Evolutionary conservation across 140 eudicot genomes (phyloP).

Genomic region (Erigeron philadelphicus): DNA sequence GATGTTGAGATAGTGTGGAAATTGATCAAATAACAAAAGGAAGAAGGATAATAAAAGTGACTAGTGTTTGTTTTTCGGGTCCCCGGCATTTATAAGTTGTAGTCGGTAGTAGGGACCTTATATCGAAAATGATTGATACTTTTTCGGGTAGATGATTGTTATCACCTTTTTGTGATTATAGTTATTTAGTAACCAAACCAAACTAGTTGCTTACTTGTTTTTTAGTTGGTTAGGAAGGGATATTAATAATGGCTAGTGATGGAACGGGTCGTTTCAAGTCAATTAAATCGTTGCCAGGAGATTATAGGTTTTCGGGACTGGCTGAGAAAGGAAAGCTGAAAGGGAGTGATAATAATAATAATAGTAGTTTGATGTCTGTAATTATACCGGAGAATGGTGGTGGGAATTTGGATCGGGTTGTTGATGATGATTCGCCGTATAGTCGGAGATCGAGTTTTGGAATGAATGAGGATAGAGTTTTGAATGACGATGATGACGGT

Average conservation of each 20-base stretch:
- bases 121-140: conserved; percentile 37
- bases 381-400: conserved; percentile 45
- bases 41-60: conserved; percentile 16
- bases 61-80: conserved; percentile 30
- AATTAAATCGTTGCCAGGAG: conserved; percentile 78
- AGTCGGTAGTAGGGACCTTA: conserved; percentile 45
- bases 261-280: conserved; percentile 45
- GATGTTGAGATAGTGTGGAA: conserved; percentile 38
- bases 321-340: conserved; percentile 15
- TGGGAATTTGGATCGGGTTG: conserved; percentile 36
- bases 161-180: conserved; percentile 41
- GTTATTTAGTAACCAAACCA: conserved; percentile 24
- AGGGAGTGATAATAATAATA: not conserved
- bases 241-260: conserved; percentile 46
- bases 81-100: conserved; percentile 65
- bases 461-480: conserved; percentile 33
- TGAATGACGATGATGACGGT: conserved; percentile 43
- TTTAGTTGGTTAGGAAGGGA: conserved; percentile 15
- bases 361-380: conserved; percentile 29
- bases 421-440: conserved; percentile 84
- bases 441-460: conserved; percentile 28
- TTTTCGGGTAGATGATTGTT: conserved; percentile 27
- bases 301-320: conserved; percentile 47
- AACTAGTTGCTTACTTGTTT: conserved; percentile 24
- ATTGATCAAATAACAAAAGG: conserved; percentile 28